Evolutionary conservation across 164 flowering plant species (phyloP), one percentile per base, ranked within the genome.

Genomic region (Chimonanthus salicifolius): DNA sequence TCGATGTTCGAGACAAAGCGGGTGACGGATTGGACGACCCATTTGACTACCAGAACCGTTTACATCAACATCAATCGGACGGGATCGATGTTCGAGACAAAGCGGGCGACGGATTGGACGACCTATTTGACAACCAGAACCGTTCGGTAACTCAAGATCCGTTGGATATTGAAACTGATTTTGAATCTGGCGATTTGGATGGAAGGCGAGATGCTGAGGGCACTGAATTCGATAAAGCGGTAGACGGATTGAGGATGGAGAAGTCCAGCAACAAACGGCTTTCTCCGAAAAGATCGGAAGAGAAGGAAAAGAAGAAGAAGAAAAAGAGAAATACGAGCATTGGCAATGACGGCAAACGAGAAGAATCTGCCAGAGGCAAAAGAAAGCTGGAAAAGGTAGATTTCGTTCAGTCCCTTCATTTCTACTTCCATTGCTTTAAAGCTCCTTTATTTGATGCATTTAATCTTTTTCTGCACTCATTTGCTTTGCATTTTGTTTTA

Each of bases 331-430:
- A 9, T 7, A 70, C 74, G 80, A 73, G 68, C 47, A 74, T 33
- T 21, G 75, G 58, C 3, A 78, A 64, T 13, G 85, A 75, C 58
- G 84, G 46, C 73, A 71, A 79, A 46, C 58, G 70, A 16, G 71
- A 83, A 69, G 70, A 54, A 13, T 43, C 79, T 44, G 77, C 73
- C 33, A 64, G 77, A 7, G 67, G 70, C 3, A 84, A 83, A 70
- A 81, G 82, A 78, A 85, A 47, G 74, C 73, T 71, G 10, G 88
- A 82, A 47, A 88, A 88, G 93, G 98, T 71, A 45, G 10, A n/a
- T 43, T 2, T 71, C 18, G 58, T 70, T 48, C 49, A 70, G 10
- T 33, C 44, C 66, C 43, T 44, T 8, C 21, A 44, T 0, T 44
- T 66, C 45, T 66, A 66, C 48, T 66, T 13, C 4, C 48, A 44